A percentile compares a stretch with the other conserved stretches of the same genome.
Evolutionary conservation across 495 filamentous ascomycete species (phyloP).

Genomic region (Xylaria sp.): DNA sequence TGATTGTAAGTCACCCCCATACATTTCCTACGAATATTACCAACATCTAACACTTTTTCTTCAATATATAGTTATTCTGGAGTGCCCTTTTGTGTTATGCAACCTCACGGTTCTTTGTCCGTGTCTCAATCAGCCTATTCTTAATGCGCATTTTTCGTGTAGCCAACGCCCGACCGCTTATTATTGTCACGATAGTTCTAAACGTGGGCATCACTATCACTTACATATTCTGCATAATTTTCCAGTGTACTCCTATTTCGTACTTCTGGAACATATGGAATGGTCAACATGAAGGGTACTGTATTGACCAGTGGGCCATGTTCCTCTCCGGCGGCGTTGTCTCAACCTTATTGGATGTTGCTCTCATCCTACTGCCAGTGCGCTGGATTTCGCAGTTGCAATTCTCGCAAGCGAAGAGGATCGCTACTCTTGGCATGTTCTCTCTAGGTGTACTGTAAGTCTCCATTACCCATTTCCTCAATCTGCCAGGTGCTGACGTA

Average conservation of each 20-base stretch:
- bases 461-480: conserved; percentile 33
- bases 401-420: conserved; percentile 52
- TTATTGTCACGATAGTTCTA: not conserved
- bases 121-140: not conserved
- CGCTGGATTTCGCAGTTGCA: conserved; percentile 53
- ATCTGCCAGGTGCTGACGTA: not conserved
- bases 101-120: not conserved
- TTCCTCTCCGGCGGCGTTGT: not conserved
- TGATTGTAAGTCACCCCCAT: not conserved
- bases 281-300: conserved; percentile 33
- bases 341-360: not conserved
- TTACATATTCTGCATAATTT: conserved; percentile 31
- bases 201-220: not conserved
- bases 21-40: not conserved
- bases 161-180: not conserved
- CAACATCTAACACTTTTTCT: not conserved
- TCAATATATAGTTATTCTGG: not conserved
- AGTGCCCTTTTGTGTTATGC: not conserved
- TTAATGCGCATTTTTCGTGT: not conserved
- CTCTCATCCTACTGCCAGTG: conserved; percentile 50
- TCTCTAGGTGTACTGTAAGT: conserved; percentile 54
- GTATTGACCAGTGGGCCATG: conserved; percentile 28
- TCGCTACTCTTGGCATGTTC: conserved; percentile 53
- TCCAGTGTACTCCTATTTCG: conserved; percentile 41
- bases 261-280: conserved; percentile 43